Evolutionary conservation across 306 rosid species (phyloP), one percentile per base, ranked within the genome.

Genomic region (Citrullus colocynthis): DNA sequence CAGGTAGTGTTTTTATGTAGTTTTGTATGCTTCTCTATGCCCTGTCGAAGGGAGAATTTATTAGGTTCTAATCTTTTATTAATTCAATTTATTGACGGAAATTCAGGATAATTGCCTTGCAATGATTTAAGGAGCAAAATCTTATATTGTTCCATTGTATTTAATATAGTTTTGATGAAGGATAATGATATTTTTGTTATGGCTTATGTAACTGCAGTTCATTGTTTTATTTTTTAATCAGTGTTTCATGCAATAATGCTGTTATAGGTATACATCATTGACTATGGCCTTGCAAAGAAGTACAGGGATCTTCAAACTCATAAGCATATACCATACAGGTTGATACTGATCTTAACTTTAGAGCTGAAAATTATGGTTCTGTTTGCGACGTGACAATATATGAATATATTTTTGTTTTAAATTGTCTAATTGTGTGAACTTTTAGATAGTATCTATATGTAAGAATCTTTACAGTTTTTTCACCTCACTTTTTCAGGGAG

Each of bases 301-400:
- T 96, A 80, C 74, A 87, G 97, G 86, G 99, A 96, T 87, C 98
- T 93, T 75, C 98, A 96, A 83, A 92, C 97, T 84, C 99, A 93
- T 77, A 93, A 87, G 85, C 99, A 96, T 85, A 96, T 96, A 82
- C 96, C 98, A 41, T 96, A 96, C 93, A 96, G 98, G 99, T 96
- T 1, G 48, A 54, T 74, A 74, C 62, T 55, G 63, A 52, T 8
- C 59, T 72, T 45, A 72, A 72, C 36, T 24, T 30, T 3, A 72
- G 42, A 48, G 76, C 42, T 74, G 59, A 54, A 74, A 52, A 52
- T 52, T 74, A 56, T n/a, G 62, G 30, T 74, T 74, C 78, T 70
- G 6, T 41, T 67, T 69, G 51, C 1, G 16, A 39, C 56, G 44
- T 70, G 39, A 36, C 39, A 44, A 45, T 24, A 70, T 44, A 21